Evolutionary conservation across 805 yeast genomes (phyloP), one percentile per base, ranked within the genome.

Genomic region (Scheffersomyces coipomensis): DNA sequence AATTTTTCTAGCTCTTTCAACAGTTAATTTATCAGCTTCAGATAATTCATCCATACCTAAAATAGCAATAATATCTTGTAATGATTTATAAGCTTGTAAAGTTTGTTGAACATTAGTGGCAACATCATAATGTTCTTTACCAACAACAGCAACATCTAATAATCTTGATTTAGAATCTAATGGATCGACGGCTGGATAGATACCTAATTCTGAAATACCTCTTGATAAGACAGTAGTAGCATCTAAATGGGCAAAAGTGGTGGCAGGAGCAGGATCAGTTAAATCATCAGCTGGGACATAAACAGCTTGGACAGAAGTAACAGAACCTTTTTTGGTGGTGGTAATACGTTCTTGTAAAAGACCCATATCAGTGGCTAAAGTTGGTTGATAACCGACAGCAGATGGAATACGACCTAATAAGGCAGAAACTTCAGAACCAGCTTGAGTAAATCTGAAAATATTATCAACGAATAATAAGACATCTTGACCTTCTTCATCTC

Each of bases 401-500:
- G 99, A 93, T 74, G 99, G 99, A 72, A 91, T 91, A 88, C 99
- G 97, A 79, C 99, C 99, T 71, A 91, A 81, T 78, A 91, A 81
- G 59, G 99, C 99, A 71, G 98, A 91, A 71, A 93, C 99, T 81
- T 91, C 99, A 57, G 99, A 93, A 88, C 99, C 99, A 71, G 99
- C 99, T 84, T 91, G 99, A 73, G 99, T 91, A 83, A 91, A 91
- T 82, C 99, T 91, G 95, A 93, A 91, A 86, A 91, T 91, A 90
- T 91, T 91, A 81, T 91, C 99, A 68, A 91, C 87, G 83, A 93
- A 91, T 72, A 91, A 83, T 83, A 91, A 83, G 76, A 91, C 99
- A 85, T 93, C 99, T 82, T 93, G 97, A 76, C 99, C 99, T 81
- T 91, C 99, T 77, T 88, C 98, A 75, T 91, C 99, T 89, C 99